Conservation (phyloP, 2,329 filamentous ascomycete genomes). For the Chlorencoelia australis region DNA sequence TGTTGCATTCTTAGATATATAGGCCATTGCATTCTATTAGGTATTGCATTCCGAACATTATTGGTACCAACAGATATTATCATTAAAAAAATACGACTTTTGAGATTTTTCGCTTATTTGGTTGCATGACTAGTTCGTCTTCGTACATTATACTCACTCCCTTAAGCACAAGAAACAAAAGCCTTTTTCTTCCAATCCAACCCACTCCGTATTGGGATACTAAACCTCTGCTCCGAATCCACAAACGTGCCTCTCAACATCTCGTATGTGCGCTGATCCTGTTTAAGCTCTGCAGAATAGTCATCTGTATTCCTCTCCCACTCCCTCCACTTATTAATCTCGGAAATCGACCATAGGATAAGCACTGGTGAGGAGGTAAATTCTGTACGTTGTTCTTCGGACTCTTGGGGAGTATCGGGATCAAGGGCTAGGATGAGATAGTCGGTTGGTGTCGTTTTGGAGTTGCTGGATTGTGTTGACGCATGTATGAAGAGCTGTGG, state of each 20-base stretch:
- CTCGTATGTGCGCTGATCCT: not conserved
- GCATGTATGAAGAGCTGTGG: not conserved
- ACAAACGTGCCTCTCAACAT: conserved; percentile 7
- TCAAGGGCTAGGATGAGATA: not conserved
- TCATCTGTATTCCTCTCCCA: not conserved
- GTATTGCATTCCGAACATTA: too few species aligned
- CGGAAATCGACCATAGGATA: not conserved
- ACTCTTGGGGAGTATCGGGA: not conserved
- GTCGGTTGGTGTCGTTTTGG: not conserved
- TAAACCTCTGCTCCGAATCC: conserved; percentile 6
- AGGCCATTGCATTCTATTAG: too few species aligned
- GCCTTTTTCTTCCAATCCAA: conserved; percentile 9
- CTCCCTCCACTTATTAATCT: not conserved
- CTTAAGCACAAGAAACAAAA: conserved; percentile 7
- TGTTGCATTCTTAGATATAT: too few species aligned
- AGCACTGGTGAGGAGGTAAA: not conserved
- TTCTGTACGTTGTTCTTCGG: not conserved
- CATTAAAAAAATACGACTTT: too few species aligned
- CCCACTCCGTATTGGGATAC: conserved; percentile 10
- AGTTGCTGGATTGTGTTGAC: too few species aligned
- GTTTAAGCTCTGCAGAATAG: not conserved
- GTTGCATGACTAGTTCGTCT: too few species aligned
- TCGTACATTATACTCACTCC: too few species aligned
- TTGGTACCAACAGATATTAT: too few species aligned
- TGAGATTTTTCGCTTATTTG: too few species aligned